Evolutionary conservation across 2,329 filamentous ascomycete species (phyloP).

Genomic region (Epichloe festucae): DNA sequence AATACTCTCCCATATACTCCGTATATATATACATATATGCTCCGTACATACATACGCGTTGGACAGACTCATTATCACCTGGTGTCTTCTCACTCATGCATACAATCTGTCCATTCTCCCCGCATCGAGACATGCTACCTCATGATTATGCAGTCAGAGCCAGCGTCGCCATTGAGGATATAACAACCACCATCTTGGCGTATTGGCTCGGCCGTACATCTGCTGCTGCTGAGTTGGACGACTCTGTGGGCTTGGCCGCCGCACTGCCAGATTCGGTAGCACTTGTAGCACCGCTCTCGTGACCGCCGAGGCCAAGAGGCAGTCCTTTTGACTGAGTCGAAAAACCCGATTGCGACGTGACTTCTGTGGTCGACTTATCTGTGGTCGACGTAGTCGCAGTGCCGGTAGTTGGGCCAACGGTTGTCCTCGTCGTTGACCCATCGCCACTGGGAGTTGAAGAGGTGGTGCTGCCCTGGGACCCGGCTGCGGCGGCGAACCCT

Average conservation of each 20-base stretch:
- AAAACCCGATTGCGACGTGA: background rate
- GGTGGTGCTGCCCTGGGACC: background rate
- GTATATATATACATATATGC: too few relatives aligned
- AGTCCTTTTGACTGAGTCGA: background rate
- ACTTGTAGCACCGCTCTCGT: slow-evolving; percentile 7
- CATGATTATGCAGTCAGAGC: background rate
- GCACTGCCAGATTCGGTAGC: background rate
- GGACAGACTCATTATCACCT: background rate
- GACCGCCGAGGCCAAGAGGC: slow-evolving; percentile 10
- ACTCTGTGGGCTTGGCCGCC: slow-evolving; percentile 4
- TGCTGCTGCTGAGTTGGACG: slow-evolving; percentile 6
- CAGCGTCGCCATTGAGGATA: background rate
- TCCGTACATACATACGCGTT: background rate
- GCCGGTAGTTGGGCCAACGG: background rate
- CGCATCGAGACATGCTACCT: background rate
- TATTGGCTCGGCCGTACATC: background rate
- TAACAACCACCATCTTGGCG: background rate
- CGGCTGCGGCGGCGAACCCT: slow-evolving; percentile 18
- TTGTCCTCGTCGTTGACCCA: background rate
- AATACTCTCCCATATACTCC: background rate
- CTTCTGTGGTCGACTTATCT: background rate
- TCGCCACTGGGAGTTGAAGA: background rate
- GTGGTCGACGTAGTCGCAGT: slow-evolving; percentile 3
- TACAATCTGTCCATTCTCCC: background rate
- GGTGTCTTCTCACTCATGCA: background rate